Evolutionary conservation across 345 rosid genomes (phyloP), one percentile per base, ranked within the genome.

Genomic region (Stellera chamaejasme): DNA sequence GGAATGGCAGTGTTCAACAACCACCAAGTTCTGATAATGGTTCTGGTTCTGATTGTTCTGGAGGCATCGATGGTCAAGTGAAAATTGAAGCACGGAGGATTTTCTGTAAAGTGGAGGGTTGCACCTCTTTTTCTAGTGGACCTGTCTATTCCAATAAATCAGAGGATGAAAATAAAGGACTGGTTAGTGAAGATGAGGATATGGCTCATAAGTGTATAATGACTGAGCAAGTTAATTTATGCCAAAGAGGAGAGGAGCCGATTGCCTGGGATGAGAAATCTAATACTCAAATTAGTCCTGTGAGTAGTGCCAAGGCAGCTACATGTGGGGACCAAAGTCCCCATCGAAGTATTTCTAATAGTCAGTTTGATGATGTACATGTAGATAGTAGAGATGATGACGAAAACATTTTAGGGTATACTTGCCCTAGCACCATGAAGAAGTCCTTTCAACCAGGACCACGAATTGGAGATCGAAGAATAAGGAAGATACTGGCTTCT

Each of bases 401-500:
- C 53, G 96, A 93, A 84, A 93, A 87, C 69, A 78, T 82, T 56
- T 80, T 86, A 43, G 85, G 86, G 67, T 77, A 83, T 69, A 78
- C 84, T 61, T 76, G 66, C 79, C 90, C 81, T 59, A 72, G 70
- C 61, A 73, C 74, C 71, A 50, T 61, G 51, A 82, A 64, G 48
- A 81, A 81, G 41, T 75, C 81, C 55, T 82, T 68, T 69, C 82
- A 84, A 84, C 73, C 80, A 48, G 70, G 76, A n/a, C 76, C 90
- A 11, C 80, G 80, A 46, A 71, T 77, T 61, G 99, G 97, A 61
- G 96, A 87, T 69, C 72, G 91, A 69, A 84, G 94, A 75, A 87
- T 84, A 65, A 82, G 83, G 72, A 93, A 89, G 78, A 69, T 87
- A 61, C 65, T 79, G 83, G 94, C 97, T 71, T 87, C 99, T 16